phyloP scores from a whole-genome alignment of 768 basidiomycete genomes.

The Naganishia friedmannii region DNA sequence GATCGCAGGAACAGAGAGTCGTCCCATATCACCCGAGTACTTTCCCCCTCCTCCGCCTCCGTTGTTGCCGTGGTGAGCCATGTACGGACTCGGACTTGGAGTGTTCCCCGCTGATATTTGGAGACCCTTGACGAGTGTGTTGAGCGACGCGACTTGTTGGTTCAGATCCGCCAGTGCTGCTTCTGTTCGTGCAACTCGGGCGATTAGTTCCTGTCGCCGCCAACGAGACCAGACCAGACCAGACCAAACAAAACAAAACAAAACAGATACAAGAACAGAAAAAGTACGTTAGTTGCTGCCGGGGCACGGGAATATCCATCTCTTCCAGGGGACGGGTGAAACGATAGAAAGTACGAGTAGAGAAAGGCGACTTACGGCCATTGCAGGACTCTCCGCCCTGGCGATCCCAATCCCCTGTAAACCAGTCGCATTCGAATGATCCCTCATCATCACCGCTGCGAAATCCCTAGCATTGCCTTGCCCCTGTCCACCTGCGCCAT shows the following conservation, averaged over 20 bases:
- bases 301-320: not conserved
- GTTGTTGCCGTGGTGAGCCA: slow-evolving; percentile 1
- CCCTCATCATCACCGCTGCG: not conserved
- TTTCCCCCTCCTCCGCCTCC: not conserved
- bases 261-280: too few relatives aligned
- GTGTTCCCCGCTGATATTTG: slow-evolving; percentile 14
- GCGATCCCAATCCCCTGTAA: slow-evolving; percentile 14
- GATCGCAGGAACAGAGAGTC: slow-evolving; percentile 4
- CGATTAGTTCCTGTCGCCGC: slow-evolving; percentile 26
- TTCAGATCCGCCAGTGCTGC: slow-evolving; percentile 26
- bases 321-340: too few relatives aligned
- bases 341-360: not conserved
- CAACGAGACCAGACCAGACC: too few relatives aligned
- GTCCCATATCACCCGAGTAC: slow-evolving; percentile 14
- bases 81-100: slow-evolving; percentile 18
- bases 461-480: too few relatives aligned
- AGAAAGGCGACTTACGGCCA: not conserved
- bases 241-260: too few relatives aligned
- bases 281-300: not conserved
- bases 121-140: slow-evolving; percentile 28
- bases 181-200: slow-evolving; percentile 28
- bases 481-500: not conserved
- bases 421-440: slow-evolving; percentile 4
- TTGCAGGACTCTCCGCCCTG: slow-evolving; percentile 21
- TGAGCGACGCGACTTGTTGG: slow-evolving; percentile 26